These are phyloP conservation scores for Cyberlindnera samutprakarnensis DNA, from an alignment of 805 yeast genomes.

Conservation along the genomic window DNA sequence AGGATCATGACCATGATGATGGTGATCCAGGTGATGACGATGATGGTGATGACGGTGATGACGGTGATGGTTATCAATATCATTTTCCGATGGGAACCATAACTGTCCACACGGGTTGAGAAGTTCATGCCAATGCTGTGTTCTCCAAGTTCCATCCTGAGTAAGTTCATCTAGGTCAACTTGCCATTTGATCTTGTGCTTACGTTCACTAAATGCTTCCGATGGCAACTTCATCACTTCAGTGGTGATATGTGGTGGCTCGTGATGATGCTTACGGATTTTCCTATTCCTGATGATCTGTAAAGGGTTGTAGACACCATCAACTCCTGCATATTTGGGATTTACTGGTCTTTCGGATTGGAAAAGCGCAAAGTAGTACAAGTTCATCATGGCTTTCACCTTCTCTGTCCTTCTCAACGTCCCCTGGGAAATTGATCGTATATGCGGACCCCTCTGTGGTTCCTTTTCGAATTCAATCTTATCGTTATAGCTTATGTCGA, in stretches of 20 bases:
- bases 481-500: slow-evolving; percentile 23
- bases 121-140: slow-evolving; percentile 47
- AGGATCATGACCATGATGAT: no score
- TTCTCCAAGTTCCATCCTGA: slow-evolving; percentile 52
- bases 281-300: slow-evolving; percentile 73
- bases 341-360: slow-evolving; percentile 14
- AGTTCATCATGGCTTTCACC: slow-evolving; percentile 32
- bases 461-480: slow-evolving; percentile 16
- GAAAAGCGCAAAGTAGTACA: slow-evolving; percentile 19
- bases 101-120: slow-evolving; percentile 35
- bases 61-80: slow-evolving; percentile 4
- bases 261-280: slow-evolving; percentile 43
- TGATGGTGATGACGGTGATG: slow-evolving; percentile 3
- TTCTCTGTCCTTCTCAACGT: slow-evolving; percentile 41
- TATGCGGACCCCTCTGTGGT: slow-evolving; percentile 5
- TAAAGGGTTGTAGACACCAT: slow-evolving; percentile 72
- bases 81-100: slow-evolving; percentile 38
- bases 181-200: slow-evolving; percentile 52
- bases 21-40: not conserved
- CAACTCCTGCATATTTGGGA: slow-evolving; percentile 35
- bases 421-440: slow-evolving; percentile 25
- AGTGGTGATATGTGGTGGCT: slow-evolving; percentile 36
- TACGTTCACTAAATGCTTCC: slow-evolving; percentile 46
- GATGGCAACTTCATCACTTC: slow-evolving; percentile 57
- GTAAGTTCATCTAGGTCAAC: slow-evolving; percentile 52